These are phyloP conservation scores for Hyphopichia wangnamkhiaoensis DNA, from an alignment of 1,139 yeast species.

Conservation along the genomic window DNA sequence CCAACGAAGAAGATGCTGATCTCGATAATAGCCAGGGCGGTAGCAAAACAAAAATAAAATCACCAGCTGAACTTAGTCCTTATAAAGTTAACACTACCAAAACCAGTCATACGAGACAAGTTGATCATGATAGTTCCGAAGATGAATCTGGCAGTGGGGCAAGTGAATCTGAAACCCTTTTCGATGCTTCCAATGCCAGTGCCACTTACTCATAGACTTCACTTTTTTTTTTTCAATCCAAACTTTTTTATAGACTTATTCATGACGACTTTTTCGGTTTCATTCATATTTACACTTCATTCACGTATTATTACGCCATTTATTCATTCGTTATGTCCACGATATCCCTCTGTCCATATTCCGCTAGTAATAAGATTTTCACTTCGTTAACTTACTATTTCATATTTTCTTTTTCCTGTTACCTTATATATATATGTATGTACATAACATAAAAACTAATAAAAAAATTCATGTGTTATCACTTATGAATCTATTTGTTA, in stretches of 20 bases:
- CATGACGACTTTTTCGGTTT: neutral
- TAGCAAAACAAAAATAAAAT: conserved; percentile 8
- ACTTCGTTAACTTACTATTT: no score
- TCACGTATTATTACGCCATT: neutral
- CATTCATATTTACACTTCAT: neutral
- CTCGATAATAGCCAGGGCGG: conserved; percentile 9
- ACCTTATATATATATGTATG: neutral
- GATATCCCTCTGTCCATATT: no score
- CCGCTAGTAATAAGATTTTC: no score
- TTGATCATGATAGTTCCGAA: conserved; percentile 2
- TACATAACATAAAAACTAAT: no score
- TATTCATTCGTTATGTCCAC: no score
- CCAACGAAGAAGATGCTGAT: conserved; percentile 15
- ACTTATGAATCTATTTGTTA: no score
- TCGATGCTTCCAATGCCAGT: conserved; percentile 9
- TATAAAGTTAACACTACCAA: conserved; percentile 1
- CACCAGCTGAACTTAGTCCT: neutral
- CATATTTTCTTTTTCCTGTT: neutral
- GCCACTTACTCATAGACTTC: conserved; percentile 1
- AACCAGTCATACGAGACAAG: neutral
- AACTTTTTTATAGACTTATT: neutral
- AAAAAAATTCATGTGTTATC: no score
- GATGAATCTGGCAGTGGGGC: conserved; percentile 6
- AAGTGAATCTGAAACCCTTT: conserved; percentile 14
- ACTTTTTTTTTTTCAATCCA: neutral